These are phyloP conservation scores for Croton setiger DNA, from an alignment of 441 rosid species.

Conservation along the genomic window DNA sequence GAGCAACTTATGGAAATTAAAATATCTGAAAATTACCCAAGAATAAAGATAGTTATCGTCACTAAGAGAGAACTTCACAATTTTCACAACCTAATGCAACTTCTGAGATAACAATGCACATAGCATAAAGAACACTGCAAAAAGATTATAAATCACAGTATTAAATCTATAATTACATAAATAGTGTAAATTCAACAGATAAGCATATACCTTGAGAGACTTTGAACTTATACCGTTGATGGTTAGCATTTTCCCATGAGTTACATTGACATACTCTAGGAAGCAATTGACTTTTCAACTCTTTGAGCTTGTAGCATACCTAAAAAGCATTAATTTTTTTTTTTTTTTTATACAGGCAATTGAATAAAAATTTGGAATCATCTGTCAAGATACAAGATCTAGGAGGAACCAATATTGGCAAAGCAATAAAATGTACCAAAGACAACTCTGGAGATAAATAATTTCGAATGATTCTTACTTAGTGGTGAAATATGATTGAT, in stretches of 20 bases:
- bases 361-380: conserved; percentile 14
- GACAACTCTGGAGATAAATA: conserved; percentile 13
- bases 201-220: conserved; percentile 33
- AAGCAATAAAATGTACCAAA: conserved; percentile 16
- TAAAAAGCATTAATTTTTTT: conserved; percentile 30
- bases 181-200: background rate
- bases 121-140: background rate
- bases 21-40: background rate
- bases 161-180: background rate
- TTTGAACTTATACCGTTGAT: conserved; percentile 42
- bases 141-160: background rate
- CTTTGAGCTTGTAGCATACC: conserved; percentile 49
- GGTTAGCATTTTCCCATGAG: conserved; percentile 45
- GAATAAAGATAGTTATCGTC: background rate
- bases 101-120: background rate
- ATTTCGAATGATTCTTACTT: background rate
- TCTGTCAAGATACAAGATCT: conserved; percentile 16
- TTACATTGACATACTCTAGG: conserved; percentile 38
- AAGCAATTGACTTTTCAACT: conserved; percentile 33
- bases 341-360: conserved; percentile 12
- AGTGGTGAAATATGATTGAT: background rate
- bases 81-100: background rate
- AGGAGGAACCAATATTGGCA: conserved; percentile 1
- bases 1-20: background rate
- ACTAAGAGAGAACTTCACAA: background rate